These are phyloP conservation scores for Ilyonectria mors-panacis DNA, from an alignment of 2,329 filamentous ascomycete species.

Conservation along the genomic window DNA sequence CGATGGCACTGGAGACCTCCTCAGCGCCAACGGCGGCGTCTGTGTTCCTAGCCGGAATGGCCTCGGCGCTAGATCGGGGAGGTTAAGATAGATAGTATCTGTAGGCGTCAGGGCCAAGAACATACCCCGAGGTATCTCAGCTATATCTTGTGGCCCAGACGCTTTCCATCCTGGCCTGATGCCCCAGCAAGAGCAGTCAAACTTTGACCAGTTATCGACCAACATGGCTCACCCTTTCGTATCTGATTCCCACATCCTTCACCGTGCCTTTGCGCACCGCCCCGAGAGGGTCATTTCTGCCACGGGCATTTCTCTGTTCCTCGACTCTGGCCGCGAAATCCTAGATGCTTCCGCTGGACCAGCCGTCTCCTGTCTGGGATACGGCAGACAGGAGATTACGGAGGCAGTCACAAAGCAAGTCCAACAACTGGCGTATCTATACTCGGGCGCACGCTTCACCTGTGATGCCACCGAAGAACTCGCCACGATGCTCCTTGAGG, in stretches of 20 bases:
- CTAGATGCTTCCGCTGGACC: slow-evolving; percentile 6
- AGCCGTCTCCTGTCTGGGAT: background rate
- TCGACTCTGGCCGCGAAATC: slow-evolving; percentile 4
- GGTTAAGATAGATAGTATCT: background rate
- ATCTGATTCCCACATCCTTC: slow-evolving; percentile 5
- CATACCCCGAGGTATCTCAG: background rate
- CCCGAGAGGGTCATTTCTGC: slow-evolving; percentile 5
- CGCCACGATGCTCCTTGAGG: slow-evolving; percentile 22
- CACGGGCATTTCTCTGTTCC: slow-evolving; percentile 1
- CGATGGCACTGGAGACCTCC: background rate
- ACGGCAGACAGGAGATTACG: background rate
- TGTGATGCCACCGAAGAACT: slow-evolving; percentile 44
- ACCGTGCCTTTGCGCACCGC: slow-evolving; percentile 1
- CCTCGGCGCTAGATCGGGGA: background rate
- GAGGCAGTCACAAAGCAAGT: background rate
- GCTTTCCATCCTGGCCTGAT: background rate
- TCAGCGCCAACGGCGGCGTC: background rate
- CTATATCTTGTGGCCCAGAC: background rate
- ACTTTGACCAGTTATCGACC: background rate
- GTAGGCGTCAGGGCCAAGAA: background rate
- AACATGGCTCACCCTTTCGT: slow-evolving; percentile 8
- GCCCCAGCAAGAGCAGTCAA: background rate
- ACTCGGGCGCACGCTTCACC: slow-evolving; percentile 5
- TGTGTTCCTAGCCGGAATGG: background rate
- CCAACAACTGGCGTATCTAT: background rate